Base-by-base conservation (phyloP, 169 alveolate species). In the Babesia ovis region DNA sequence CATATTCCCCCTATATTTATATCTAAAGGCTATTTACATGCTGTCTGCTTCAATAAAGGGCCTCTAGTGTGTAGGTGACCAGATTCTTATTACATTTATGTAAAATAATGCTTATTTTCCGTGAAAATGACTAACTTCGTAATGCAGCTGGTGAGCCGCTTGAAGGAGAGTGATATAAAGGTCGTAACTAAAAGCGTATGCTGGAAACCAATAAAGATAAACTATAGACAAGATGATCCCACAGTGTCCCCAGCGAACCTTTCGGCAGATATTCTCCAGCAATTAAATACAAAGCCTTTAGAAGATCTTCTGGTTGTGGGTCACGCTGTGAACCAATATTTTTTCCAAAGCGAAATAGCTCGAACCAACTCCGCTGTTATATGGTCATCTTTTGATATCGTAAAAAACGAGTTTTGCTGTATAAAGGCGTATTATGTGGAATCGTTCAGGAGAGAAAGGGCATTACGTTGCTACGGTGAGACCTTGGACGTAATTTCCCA, bases 321-420 rank as follows among this genome's bases (percentile, higher is more conserved):
- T n/a, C 25, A 79, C 12, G 86, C 88, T 12, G 41, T 80, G 22
- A 80, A 80, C 20, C 88, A 80, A 46, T 80, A 80, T 39, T 80
- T 80, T 42, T 41, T 71, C 57, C 83, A 80, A 43, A 22, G 35
- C 41, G 57, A 35, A 46, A 32, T 80, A 59, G 58, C 88, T 9
- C 50, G 35, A 41, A 61, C 83, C 5, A 67, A 43, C 54, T 45
- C 41, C 0, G 55, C 84, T 14, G 54, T 61, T 8, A n/a, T 80
- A 23, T 80, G 83, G 83, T 39, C 62, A 39, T 68, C 74, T 39
- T 70, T 45, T 32, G 83, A 80, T 42, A 53, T 80, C 5, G 35
- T 71, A 42, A 20, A 43, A 8, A 80, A 80, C 29, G 27, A 71
- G 11, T 54, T 69, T 29, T 70, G 59, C 25, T 80, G 83, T 55